Evolutionary conservation across 106 monocot species (phyloP), one percentile per base, ranked within the genome.

Genomic region (Platanthera zijinensis): DNA sequence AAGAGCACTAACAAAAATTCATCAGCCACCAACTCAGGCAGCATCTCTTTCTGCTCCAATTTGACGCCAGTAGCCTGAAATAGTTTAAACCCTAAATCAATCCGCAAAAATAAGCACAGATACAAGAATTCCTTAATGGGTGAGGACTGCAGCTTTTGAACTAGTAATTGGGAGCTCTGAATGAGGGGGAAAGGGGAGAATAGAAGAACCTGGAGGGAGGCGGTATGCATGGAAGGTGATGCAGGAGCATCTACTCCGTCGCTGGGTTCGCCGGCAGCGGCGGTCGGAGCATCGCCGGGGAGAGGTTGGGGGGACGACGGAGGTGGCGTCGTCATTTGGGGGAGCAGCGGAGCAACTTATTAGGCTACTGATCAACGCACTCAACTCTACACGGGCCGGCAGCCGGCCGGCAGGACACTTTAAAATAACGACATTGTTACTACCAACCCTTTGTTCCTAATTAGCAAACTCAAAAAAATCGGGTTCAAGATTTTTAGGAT

Each of bases 1-100:
- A 52, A 66, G 32, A 70, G 70, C 6, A 70, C 70, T 70, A 17
- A 70, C 70, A 70, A 48, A 70, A 70, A 70, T 46, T n/a, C 70
- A 48, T 70, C 70, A 12, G n/a, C 48, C 70, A 48, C 48, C 70
- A 48, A 17, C 70, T 48, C 70, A 48, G 70, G 70, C 14, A 17
- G 48, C 70, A 70, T 47, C 70, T 70, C 70, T 47, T 48, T 70
- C 48, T 25, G 19, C 48, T 70, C 70, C 70, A 70, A 6, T 17
- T 70, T 70, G 70, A 9, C 48, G 70, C 46, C 14, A 70, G 70
- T 6, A 70, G 2, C 70, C 70, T 70, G 70, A 70, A 46, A 70
- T 9, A 70, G 3, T 10, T 12, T 1, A 70, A 70, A 69, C 30
- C 70, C 70, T 48, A 48, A 39, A 48, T 70, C 17, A 70, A 17